These are phyloP conservation scores for Alternaria infectoria DNA, from an alignment of 2,329 filamentous ascomycete species.

Conservation along the genomic window DNA sequence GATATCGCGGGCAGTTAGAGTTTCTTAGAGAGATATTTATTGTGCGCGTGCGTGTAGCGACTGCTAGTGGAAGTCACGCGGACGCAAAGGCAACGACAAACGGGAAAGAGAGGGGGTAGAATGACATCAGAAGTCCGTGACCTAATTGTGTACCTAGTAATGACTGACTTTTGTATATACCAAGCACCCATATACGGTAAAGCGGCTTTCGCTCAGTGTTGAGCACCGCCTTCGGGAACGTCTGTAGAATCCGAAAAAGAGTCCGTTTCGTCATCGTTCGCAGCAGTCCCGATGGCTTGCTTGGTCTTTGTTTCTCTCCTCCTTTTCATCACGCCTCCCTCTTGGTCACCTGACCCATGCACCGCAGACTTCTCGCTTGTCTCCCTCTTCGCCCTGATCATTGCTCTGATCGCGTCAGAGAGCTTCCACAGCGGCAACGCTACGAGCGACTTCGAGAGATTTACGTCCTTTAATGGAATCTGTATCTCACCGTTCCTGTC, in stretches of 20 bases:
- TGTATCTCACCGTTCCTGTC: neutral
- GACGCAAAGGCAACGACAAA: neutral
- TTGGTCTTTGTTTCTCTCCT: neutral
- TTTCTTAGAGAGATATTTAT: neutral
- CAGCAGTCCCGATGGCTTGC: neutral
- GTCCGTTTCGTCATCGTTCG: neutral
- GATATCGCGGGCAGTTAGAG: neutral
- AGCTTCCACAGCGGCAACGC: neutral
- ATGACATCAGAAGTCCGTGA: neutral
- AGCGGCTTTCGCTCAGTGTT: neutral
- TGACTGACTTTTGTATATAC: neutral
- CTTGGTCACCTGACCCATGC: neutral
- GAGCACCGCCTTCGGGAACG: neutral
- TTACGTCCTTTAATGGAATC: neutral
- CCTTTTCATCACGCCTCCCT: neutral
- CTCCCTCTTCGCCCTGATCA: neutral
- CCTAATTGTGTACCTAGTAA: neutral
- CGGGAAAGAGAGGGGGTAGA: neutral
- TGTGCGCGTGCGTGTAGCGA: neutral
- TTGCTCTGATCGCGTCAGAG: neutral
- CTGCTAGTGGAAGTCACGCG: neutral
- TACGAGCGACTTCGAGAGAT: neutral
- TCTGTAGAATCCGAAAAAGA: neutral
- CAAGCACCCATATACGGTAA: neutral
- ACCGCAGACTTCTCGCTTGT: neutral